Conservation (phyloP, 2,329 filamentous ascomycete genomes). For the Fusarium sp. region DNA sequence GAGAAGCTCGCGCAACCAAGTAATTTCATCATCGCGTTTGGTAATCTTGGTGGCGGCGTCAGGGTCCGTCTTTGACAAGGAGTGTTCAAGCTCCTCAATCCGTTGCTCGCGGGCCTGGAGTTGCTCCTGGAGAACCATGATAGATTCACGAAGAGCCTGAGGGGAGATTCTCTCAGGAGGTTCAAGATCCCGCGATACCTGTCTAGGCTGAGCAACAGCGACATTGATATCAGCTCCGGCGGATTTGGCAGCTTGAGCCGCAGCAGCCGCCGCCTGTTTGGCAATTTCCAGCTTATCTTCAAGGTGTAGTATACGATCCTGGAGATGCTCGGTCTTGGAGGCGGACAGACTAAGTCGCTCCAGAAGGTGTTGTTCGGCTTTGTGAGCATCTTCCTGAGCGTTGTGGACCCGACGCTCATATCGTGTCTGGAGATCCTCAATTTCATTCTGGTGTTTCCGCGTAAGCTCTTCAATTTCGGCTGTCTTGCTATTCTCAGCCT, state of each 20-base stretch:
- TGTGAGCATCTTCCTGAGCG: conserved; percentile 82
- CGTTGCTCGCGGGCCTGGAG: conserved; percentile 91
- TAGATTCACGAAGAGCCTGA: conserved; percentile 94
- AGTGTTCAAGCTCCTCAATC: conserved; percentile 87
- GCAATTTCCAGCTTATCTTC: conserved; percentile 93
- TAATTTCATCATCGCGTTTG: conserved; percentile 93
- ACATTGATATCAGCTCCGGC: conserved; percentile 58
- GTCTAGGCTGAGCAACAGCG: conserved; percentile 37
- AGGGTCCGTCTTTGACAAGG: conserved; percentile 75
- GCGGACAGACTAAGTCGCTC: conserved; percentile 86
- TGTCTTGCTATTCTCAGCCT: conserved; percentile 77
- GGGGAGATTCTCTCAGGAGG: conserved; percentile 90
- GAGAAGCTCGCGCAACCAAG: conserved; percentile 92
- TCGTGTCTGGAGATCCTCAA: conserved; percentile 80
- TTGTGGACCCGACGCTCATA: conserved; percentile 81
- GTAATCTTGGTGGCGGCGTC: conserved; percentile 85
- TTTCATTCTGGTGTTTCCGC: conserved; percentile 72
- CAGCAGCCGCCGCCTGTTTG: conserved; percentile 86
- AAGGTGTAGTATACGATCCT: conserved; percentile 85
- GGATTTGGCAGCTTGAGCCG: conserved; percentile 78
- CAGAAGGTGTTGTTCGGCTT: conserved; percentile 80
- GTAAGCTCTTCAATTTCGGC: conserved; percentile 62
- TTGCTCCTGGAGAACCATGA: conserved; percentile 96
- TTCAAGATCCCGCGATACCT: conserved; percentile 55
- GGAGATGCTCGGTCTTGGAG: conserved; percentile 85